A percentile compares a stretch with the other conserved stretches of the same genome.
Conservation (phyloP, 257 asterid species). For the Fraxinus quadrangulata region DNA sequence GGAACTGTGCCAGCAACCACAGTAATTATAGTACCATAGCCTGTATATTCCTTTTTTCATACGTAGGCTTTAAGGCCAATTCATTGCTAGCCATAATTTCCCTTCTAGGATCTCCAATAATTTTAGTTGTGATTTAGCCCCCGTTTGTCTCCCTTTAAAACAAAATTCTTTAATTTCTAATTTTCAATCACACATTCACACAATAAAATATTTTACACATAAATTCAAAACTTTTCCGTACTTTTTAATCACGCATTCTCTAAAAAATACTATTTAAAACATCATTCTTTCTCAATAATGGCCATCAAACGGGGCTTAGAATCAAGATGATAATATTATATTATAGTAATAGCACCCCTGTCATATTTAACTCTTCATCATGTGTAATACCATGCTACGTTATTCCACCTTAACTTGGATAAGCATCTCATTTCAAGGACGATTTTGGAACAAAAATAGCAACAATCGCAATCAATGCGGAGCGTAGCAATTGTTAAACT, state of each 20-base stretch:
- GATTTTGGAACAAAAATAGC: background rate
- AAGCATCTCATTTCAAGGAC: background rate
- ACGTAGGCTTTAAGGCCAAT: background rate
- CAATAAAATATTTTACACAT: too few species aligned
- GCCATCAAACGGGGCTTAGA: background rate
- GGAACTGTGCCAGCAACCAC: background rate
- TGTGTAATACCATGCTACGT: background rate
- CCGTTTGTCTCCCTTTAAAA: too few species aligned
- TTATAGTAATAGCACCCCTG: background rate
- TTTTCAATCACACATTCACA: too few species aligned
- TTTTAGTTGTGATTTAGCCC: background rate
- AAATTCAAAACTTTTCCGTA: too few species aligned
- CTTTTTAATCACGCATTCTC: too few species aligned
- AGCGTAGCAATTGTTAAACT: background rate
- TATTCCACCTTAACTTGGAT: background rate
- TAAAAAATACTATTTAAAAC: too few species aligned
- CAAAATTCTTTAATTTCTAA: too few species aligned
- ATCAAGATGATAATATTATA: background rate
- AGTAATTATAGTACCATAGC: background rate
- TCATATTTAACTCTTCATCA: background rate
- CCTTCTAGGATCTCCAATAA: background rate
- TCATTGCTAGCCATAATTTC: background rate
- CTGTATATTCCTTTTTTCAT: background rate
- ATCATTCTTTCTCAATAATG: too few species aligned
- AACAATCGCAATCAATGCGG: background rate